Conservation (phyloP, 495 filamentous ascomycete genomes). For the Rhizodiscina lignyota region DNA sequence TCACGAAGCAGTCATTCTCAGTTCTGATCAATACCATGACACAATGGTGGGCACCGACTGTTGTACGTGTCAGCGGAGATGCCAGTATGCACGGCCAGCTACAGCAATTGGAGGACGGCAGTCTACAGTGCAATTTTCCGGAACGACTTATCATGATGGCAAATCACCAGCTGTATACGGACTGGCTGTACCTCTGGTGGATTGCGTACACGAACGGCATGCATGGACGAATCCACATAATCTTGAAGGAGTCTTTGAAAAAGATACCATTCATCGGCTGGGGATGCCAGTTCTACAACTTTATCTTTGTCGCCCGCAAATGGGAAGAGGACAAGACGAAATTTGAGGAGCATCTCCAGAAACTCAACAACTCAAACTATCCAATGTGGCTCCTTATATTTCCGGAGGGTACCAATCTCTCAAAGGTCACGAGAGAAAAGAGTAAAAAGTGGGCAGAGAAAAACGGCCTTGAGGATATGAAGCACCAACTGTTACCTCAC, state of each 20-base stretch:
- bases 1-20: conserved; percentile 27
- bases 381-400: conserved; percentile 29
- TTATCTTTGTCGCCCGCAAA: conserved; percentile 24
- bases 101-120: conserved; percentile 20
- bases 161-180: conserved; percentile 27
- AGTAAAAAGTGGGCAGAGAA: conserved; percentile 23
- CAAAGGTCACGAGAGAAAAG: conserved; percentile 15
- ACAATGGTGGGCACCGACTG: conserved; percentile 24
- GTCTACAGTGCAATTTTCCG: conserved; percentile 22
- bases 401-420: conserved; percentile 26
- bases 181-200: conserved; percentile 29
- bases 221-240: conserved; percentile 27
- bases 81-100: conserved; percentile 23
- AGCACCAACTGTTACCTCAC: conserved; percentile 23
- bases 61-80: conserved; percentile 24
- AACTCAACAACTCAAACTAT: conserved; percentile 19
- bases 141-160: conserved; percentile 25
- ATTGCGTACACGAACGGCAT: conserved; percentile 26
- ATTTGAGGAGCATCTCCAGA: conserved; percentile 18
- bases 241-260: conserved; percentile 25
- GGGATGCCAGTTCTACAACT: conserved; percentile 25
- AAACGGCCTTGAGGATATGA: conserved; percentile 23
- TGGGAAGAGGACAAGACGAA: conserved; percentile 21
- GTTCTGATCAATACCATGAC: conserved; percentile 25
- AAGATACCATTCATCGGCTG: conserved; percentile 23